phyloP scores from a whole-genome alignment of 441 rosid species.

The Pelargonium australe region DNA sequence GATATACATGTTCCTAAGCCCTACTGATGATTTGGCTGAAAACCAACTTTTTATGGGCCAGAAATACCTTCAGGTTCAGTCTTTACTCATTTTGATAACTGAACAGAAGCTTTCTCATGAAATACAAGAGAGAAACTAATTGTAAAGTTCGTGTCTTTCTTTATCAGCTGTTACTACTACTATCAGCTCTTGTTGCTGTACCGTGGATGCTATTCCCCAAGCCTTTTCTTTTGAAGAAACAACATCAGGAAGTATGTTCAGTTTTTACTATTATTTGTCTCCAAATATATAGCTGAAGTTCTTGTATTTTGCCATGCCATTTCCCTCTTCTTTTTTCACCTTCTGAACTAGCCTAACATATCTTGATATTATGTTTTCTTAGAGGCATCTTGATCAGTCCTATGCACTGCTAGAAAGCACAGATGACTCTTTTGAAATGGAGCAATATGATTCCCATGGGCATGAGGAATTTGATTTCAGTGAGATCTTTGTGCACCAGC shows the following conservation, averaged over 20 bases:
- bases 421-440: conserved; percentile 64
- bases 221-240: conserved; percentile 87
- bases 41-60: conserved; percentile 77
- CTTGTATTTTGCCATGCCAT: neutral
- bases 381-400: conserved; percentile 80
- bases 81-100: neutral
- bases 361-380: conserved; percentile 15
- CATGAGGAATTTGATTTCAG: conserved; percentile 91
- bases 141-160: conserved; percentile 7
- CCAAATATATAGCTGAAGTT: conserved; percentile 4
- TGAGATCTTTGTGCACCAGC: conserved; percentile 86
- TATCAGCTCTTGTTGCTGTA: conserved; percentile 73
- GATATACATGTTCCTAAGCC: conserved; percentile 97
- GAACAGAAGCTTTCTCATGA: neutral
- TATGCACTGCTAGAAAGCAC: conserved; percentile 43
- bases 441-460: conserved; percentile 47
- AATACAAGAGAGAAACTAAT: neutral
- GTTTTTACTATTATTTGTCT: neutral
- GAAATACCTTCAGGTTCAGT: conserved; percentile 57
- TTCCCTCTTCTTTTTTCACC: neutral
- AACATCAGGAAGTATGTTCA: conserved; percentile 66
- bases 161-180: conserved; percentile 59
- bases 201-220: conserved; percentile 99
- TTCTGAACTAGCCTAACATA: neutral
- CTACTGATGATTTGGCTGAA: conserved; percentile 80